A percentile compares a stretch with the other conserved stretches of the same genome.
Conservation (phyloP, 192 early-diverging fungal genomes). For the Diversispora epigaea region DNA sequence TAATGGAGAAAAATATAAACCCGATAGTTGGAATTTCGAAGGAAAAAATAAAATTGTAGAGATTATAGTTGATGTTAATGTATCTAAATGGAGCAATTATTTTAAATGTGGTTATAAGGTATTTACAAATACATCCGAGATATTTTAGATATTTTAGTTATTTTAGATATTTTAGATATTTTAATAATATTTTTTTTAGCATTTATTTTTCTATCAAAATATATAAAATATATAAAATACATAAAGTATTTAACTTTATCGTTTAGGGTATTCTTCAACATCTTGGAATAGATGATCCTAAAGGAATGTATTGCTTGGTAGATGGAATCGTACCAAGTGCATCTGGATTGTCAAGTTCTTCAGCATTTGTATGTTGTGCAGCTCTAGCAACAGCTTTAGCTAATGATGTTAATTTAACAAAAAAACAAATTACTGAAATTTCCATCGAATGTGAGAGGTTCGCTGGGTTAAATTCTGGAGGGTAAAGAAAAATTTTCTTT, state of each 20-base stretch:
- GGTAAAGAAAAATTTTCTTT: conserved; percentile 8
- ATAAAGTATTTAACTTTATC: no score
- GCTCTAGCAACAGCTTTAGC: conserved; percentile 65
- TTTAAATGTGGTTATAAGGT: conserved; percentile 89
- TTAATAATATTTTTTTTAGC: neutral
- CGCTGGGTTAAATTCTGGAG: conserved; percentile 60
- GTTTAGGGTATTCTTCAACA: conserved; percentile 58
- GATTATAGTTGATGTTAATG: conserved; percentile 61
- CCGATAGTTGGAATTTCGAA: conserved; percentile 50
- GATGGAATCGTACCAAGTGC: conserved; percentile 81
- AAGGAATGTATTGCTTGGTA: conserved; percentile 68
- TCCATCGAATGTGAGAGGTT: conserved; percentile 82
- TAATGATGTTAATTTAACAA: conserved; percentile 46
- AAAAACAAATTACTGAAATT: conserved; percentile 61
- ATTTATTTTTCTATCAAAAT: neutral
- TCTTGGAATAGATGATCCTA: conserved; percentile 43
- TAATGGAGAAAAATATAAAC: conserved; percentile 53
- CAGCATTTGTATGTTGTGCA: conserved; percentile 80
- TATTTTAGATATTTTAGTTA: no score
- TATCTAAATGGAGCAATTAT: conserved; percentile 87
- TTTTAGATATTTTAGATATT: neutral
- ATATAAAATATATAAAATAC: neutral
- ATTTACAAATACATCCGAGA: neutral
- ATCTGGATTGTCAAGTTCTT: conserved; percentile 81
- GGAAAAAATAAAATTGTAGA: conserved; percentile 55